Percentiles rank a stretch among this genome's conserved stretches.
These are phyloP conservation scores for Endoconidiophora laricicola DNA, from an alignment of 2,329 filamentous ascomycete genomes.

Conservation along the genomic window DNA sequence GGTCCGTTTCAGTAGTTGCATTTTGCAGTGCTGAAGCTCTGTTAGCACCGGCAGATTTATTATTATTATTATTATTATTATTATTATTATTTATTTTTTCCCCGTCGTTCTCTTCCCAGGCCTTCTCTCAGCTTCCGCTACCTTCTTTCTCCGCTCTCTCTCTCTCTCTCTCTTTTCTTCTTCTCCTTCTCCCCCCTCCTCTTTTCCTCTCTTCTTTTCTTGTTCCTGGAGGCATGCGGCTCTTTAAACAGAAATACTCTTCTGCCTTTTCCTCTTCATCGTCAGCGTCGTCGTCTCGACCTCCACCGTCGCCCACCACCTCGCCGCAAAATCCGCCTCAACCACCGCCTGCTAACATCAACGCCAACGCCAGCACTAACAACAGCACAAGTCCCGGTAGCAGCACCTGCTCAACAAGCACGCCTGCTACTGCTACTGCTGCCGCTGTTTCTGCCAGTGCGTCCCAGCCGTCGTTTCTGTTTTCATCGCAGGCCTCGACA, in stretches of 20 bases:
- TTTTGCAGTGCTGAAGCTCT: no score
- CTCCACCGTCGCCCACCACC: slow-evolving; percentile 1
- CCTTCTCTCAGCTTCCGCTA: slow-evolving; percentile 10
- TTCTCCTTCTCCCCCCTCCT: slow-evolving; percentile 2
- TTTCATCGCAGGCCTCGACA: neutral
- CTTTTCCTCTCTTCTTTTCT: slow-evolving; percentile 12
- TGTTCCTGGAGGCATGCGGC: slow-evolving; percentile 13
- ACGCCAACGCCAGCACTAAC: no score
- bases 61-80: neutral
- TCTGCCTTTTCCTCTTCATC: slow-evolving; percentile 11
- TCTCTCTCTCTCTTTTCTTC: slow-evolving; percentile 2
- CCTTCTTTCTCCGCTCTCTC: slow-evolving; percentile 17
- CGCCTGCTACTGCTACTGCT: neutral
- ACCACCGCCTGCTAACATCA: neutral
- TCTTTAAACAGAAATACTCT: slow-evolving; percentile 12
- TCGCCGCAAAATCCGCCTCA: neutral
- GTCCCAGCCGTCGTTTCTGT: neutral
- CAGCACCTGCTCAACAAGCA: neutral
- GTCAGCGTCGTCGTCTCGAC: slow-evolving; percentile 7
- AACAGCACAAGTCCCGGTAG: neutral
- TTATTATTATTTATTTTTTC: slow-evolving; percentile 6
- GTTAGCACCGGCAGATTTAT: no score
- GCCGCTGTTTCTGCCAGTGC: neutral
- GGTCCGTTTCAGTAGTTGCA: no score
- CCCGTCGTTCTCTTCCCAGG: slow-evolving; percentile 10